Percentiles rank a stretch among this genome's conserved stretches.
Conservation (phyloP, 2,329 filamentous ascomycete species). For the Nemania diffusa region DNA sequence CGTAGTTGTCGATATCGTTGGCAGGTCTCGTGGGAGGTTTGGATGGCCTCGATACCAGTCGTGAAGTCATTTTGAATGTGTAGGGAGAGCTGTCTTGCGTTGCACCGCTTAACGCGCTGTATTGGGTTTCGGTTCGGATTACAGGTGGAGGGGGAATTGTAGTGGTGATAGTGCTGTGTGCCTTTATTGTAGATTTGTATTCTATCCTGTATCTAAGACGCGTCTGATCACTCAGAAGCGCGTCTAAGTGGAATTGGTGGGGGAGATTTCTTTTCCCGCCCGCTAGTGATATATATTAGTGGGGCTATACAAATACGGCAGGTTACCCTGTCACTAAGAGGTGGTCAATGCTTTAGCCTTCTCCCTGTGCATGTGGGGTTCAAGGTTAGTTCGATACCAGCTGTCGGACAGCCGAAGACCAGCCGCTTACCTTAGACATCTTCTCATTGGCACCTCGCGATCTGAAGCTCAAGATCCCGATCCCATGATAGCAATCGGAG, state of each 20-base stretch:
- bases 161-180: too few relatives aligned
- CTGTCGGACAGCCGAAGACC: conserved; percentile 29
- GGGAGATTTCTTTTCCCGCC: neutral
- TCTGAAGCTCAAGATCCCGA: conserved; percentile 40
- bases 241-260: conserved; percentile 33
- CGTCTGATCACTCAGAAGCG: conserved; percentile 15
- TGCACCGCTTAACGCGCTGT: too few relatives aligned
- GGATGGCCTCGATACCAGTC: conserved; percentile 35
- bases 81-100: too few relatives aligned
- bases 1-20: conserved; percentile 81
- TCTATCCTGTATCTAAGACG: conserved; percentile 19
- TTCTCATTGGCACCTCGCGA: conserved; percentile 37
- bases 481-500: conserved; percentile 28
- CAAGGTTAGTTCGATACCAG: neutral
- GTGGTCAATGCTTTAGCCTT: neutral
- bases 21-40: conserved; percentile 56
- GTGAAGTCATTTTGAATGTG: conserved; percentile 45
- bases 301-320: too few relatives aligned
- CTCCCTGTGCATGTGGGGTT: too few relatives aligned
- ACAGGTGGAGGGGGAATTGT: neutral
- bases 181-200: too few relatives aligned
- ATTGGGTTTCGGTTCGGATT: neutral
- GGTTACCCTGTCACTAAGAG: neutral
- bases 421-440: conserved; percentile 47
- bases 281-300: too few relatives aligned